phyloP scores from a whole-genome alignment of 768 basidiomycete species.

The Amanita brunnescens region DNA sequence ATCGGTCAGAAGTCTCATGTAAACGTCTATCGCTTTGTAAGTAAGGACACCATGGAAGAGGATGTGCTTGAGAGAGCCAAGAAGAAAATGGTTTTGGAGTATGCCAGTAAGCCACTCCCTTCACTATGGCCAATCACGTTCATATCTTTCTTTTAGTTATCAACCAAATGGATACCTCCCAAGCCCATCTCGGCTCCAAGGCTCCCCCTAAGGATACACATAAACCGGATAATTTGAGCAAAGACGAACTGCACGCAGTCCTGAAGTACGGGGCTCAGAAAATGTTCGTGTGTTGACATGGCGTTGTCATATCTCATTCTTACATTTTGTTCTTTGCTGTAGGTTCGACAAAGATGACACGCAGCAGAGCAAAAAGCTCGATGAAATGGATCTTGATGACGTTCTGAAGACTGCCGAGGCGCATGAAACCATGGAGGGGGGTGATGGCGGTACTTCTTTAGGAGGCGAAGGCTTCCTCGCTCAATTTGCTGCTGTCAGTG shows the following conservation, averaged over 20 bases:
- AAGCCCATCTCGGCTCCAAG: conserved; percentile 88
- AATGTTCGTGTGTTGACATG: conserved; percentile 47
- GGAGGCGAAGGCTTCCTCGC: conserved; percentile 97
- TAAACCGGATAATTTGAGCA: conserved; percentile 82
- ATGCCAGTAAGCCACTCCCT: conserved; percentile 71
- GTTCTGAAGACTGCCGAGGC: conserved; percentile 95
- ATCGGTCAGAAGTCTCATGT: conserved; percentile 99
- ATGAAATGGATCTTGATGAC: conserved; percentile 98
- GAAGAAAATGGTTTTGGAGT: conserved; percentile 99
- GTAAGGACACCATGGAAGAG: conserved; percentile 99
- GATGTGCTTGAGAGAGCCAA: conserved; percentile 96
- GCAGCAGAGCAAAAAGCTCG: conserved; percentile 89
- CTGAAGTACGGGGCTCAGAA: conserved; percentile 98
- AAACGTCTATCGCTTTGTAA: conserved; percentile 96
- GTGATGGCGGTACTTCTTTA: conserved; percentile 85
- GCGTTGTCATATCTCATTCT: conserved; percentile 5
- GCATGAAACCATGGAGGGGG: conserved; percentile 85
- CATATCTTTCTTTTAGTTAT: conserved; percentile 55
- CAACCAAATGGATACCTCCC: conserved; percentile 99
- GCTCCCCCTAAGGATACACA: conserved; percentile 53
- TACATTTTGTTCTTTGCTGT: conserved; percentile 11
- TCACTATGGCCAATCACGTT: not conserved
- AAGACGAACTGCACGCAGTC: conserved; percentile 95
- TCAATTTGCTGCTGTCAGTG: conserved; percentile 91
- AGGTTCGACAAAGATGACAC: conserved; percentile 98